Evolutionary conservation across 495 filamentous ascomycete species (phyloP).

Genomic region (Neurospora terricola): DNA sequence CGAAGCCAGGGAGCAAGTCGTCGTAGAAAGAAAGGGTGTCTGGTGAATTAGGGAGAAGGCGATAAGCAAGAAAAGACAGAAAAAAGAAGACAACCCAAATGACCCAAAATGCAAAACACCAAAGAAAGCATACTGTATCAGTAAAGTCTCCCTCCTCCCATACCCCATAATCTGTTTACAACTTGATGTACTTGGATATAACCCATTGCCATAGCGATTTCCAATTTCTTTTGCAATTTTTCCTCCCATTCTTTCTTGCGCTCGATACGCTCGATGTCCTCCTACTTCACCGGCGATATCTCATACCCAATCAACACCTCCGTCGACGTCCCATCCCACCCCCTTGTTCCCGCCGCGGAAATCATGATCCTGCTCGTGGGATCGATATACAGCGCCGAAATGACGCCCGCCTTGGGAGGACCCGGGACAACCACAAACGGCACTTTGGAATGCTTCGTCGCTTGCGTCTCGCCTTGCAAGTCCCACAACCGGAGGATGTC

Average conservation of each 20-base stretch:
- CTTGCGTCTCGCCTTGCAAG: slow-evolving; percentile 51
- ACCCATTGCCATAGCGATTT: not conserved
- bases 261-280: not conserved
- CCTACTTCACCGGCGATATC: slow-evolving; percentile 35
- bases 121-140: not conserved
- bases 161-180: not conserved
- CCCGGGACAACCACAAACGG: slow-evolving; percentile 93
- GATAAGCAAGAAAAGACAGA: not conserved
- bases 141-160: not conserved
- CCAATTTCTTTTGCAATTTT: not conserved
- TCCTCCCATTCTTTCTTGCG: not conserved
- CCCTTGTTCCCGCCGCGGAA: slow-evolving; percentile 78
- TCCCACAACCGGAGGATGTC: slow-evolving; percentile 94
- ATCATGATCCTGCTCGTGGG: slow-evolving; percentile 85
- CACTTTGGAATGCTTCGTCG: slow-evolving; percentile 64
- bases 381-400: slow-evolving; percentile 74
- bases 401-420: slow-evolving; percentile 78
- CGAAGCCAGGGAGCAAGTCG: not conserved
- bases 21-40: not conserved
- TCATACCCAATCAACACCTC: slow-evolving; percentile 94
- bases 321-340: slow-evolving; percentile 89
- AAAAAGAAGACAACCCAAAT: not conserved
- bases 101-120: not conserved
- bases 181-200: not conserved
- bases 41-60: not conserved